These are phyloP conservation scores for Coemansia sp. DNA, from an alignment of 192 early-diverging fungal genomes.

Conservation along the genomic window DNA sequence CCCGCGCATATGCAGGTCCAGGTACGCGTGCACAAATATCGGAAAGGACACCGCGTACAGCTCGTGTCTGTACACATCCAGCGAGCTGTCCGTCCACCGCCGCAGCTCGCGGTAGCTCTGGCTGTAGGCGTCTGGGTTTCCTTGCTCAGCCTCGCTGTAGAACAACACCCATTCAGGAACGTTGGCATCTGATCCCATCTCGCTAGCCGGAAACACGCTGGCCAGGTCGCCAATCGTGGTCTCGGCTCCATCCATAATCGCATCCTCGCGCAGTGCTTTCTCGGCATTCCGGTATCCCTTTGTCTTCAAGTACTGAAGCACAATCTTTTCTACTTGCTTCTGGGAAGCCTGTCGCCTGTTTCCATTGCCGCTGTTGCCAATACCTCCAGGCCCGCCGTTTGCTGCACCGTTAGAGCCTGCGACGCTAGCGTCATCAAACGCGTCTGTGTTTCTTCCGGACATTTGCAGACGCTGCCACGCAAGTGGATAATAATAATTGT, in stretches of 20 bases:
- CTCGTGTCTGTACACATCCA: constrained; percentile 94
- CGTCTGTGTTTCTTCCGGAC: constrained; percentile 1
- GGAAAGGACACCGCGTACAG: constrained; percentile 82
- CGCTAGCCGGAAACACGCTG: constrained; percentile 43
- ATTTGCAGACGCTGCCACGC: background rate
- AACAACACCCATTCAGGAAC: constrained; percentile 65
- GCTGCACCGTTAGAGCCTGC: background rate
- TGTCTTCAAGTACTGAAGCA: constrained; percentile 64
- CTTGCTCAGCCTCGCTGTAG: constrained; percentile 70
- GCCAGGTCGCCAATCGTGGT: constrained; percentile 52
- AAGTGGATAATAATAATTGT: background rate
- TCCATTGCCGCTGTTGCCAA: background rate
- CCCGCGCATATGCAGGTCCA: constrained; percentile 71
- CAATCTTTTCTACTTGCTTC: constrained; percentile 59
- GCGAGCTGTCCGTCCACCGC: constrained; percentile 88
- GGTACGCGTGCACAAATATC: constrained; percentile 86
- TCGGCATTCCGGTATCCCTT: constrained; percentile 73
- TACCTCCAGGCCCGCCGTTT: constrained; percentile 1
- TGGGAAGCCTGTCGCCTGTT: constrained; percentile 26
- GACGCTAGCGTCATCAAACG: constrained; percentile 8
- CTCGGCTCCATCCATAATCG: constrained; percentile 40
- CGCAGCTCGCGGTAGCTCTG: constrained; percentile 74
- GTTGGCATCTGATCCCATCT: constrained; percentile 56
- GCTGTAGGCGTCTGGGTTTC: constrained; percentile 81
- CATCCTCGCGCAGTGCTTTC: constrained; percentile 63